phyloP scores from a whole-genome alignment of 352 stramenopile species.

The Phytophthora chlamydospora region DNA sequence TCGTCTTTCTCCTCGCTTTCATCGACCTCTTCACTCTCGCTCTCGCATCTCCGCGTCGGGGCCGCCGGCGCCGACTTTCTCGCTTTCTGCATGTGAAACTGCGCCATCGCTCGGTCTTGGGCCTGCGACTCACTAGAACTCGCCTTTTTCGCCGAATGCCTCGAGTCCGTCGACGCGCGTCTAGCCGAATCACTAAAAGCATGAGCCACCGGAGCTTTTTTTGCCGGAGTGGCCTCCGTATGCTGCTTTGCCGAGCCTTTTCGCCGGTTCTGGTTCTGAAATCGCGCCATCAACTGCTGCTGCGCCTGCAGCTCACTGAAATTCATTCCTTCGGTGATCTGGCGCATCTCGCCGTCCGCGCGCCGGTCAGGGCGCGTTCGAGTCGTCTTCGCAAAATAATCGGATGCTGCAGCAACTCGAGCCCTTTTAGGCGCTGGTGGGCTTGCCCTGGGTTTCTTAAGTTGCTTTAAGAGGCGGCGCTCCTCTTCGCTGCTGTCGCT shows the following conservation, averaged over 20 bases:
- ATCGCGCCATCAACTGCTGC: constrained; percentile 46
- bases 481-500: constrained; percentile 21
- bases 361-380: constrained; percentile 1
- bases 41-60: background rate
- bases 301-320: constrained; percentile 60
- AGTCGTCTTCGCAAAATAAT: constrained; percentile 7
- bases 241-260: constrained; percentile 10
- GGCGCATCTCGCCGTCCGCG: constrained; percentile 19
- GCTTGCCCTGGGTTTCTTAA: constrained; percentile 3
- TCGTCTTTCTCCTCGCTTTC: constrained; percentile 24
- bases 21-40: constrained; percentile 16
- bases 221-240: background rate
- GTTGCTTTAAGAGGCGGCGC: constrained; percentile 8
- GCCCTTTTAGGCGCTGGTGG: constrained; percentile 6
- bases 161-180: background rate
- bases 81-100: constrained; percentile 14
- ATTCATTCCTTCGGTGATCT: constrained; percentile 49
- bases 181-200: background rate
- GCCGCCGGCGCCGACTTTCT: constrained; percentile 8
- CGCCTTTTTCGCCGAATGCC: constrained; percentile 4
- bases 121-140: constrained; percentile 12
- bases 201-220: background rate
- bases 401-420: constrained; percentile 25
- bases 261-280: constrained; percentile 40
- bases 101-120: constrained; percentile 8